Evolutionary conservation across 352 stramenopile genomes (phyloP), one percentile per base, ranked within the genome.

Genomic region (Phytophthora foliorum): DNA sequence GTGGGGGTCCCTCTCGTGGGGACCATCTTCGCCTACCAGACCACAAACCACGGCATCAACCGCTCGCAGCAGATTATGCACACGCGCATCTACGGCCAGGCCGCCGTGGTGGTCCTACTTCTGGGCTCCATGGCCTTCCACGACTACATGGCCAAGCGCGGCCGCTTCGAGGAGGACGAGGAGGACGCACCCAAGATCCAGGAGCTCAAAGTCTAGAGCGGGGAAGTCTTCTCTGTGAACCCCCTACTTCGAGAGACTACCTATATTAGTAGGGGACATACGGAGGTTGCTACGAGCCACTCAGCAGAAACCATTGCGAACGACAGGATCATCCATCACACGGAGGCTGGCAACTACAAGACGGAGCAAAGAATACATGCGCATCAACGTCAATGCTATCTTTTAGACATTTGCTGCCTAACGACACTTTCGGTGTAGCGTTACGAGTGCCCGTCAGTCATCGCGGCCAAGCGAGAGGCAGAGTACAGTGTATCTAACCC

Each of bases 1-100:
- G 59, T 54, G n/a, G 76, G 74, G 7, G 63, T 77, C 8, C 77
- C 74, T 14, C 44, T 80, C 13, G 76, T 84, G 10, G 77, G 77
- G 11, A 58, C 72, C 36, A 84, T 84, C 38, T 81, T 77, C 42
- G 50, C 63, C 16, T 72, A 75, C 39, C 76, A 84, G 49, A 62
- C 38, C 36, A 72, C 58, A 21, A 80, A 84, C 62, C 34, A 50
- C 25, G 57, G 53, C 16, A 70, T 84, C 27, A 46, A 56, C 36
- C 63, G 66, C 17, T 84, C 74, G 25, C 76, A 84, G 58, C 72
- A 82, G 69, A 78, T 84, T 70, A 84, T 84, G 76, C 76, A 84
- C 66, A 80, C 76, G 49, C 70, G 76, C 44, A 78, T 84, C 57
- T 84, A 84, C 55, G 76, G 76, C 39, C 76, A 82, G 14, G 63